A percentile compares a stretch with the other conserved stretches of the same genome.
Evolutionary conservation across 352 stramenopile species (phyloP).

Genomic region (Pilasporangium apinafurcum): DNA sequence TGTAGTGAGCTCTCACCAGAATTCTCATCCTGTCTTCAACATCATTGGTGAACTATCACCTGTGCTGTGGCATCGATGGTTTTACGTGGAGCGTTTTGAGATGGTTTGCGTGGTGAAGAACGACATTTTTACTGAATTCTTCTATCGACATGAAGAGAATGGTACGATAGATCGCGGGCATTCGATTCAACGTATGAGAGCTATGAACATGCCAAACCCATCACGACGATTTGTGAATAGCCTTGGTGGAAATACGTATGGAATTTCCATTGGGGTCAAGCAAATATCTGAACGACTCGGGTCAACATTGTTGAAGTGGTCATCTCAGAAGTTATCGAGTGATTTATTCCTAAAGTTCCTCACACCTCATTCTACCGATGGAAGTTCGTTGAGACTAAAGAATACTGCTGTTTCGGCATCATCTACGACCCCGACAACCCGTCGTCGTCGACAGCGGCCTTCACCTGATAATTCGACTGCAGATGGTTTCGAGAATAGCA

Average conservation of each 20-base stretch:
- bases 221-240: slow-evolving; percentile 25
- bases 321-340: slow-evolving; percentile 65
- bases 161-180: slow-evolving; percentile 21
- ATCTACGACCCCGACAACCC: slow-evolving; percentile 4
- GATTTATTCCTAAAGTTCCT: slow-evolving; percentile 83
- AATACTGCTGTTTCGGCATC: slow-evolving; percentile 12
- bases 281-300: slow-evolving; percentile 48
- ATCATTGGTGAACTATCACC: slow-evolving; percentile 84
- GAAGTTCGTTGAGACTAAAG: slow-evolving; percentile 2
- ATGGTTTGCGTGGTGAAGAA: slow-evolving; percentile 69
- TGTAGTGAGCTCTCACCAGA: slow-evolving; percentile 33
- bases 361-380: slow-evolving; percentile 3
- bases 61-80: slow-evolving; percentile 88
- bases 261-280: slow-evolving; percentile 39
- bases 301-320: slow-evolving; percentile 63
- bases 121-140: slow-evolving; percentile 47
- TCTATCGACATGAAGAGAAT: slow-evolving; percentile 51
- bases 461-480: slow-evolving; percentile 15
- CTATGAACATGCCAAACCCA: slow-evolving; percentile 4
- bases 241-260: slow-evolving; percentile 29
- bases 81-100: slow-evolving; percentile 85
- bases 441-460: slow-evolving; percentile 19
- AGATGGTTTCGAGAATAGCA: too few species aligned
- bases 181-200: slow-evolving; percentile 12
- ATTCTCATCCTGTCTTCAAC: slow-evolving; percentile 81